phyloP scores from a whole-genome alignment of 306 rosid genomes.

The Myrica gale region DNA sequence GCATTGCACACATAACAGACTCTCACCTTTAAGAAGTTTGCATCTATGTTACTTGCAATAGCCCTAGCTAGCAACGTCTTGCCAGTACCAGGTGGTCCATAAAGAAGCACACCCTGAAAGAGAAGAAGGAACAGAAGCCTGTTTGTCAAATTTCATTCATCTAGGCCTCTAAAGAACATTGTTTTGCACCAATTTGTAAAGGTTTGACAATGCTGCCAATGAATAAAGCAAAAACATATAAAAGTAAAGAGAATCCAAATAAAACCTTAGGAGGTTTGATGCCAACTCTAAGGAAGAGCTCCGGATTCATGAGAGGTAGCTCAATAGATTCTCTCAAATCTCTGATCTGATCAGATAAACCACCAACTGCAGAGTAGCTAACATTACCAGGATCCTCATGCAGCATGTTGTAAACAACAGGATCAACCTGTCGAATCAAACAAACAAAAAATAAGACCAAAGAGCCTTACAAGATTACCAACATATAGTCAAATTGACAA shows the following conservation, averaged over 20 bases:
- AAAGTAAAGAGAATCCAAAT: slow-evolving; percentile 5
- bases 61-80: slow-evolving; percentile 95
- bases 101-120: slow-evolving; percentile 89
- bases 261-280: slow-evolving; percentile 94
- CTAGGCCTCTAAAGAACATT: background rate
- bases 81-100: slow-evolving; percentile 98
- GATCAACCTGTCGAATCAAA: slow-evolving; percentile 70
- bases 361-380: slow-evolving; percentile 99
- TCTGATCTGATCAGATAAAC: slow-evolving; percentile 94
- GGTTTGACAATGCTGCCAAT: background rate
- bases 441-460: slow-evolving; percentile 17
- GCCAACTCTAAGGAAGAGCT: slow-evolving; percentile 91
- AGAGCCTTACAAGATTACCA: slow-evolving; percentile 10
- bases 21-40: slow-evolving; percentile 85
- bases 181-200: background rate
- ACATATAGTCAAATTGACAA: background rate
- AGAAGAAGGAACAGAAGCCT: slow-evolving; percentile 11
- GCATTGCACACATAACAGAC: background rate
- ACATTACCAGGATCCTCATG: slow-evolving; percentile 98
- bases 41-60: slow-evolving; percentile 94
- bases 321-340: slow-evolving; percentile 94
- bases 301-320: slow-evolving; percentile 95
- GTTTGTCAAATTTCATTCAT: slow-evolving; percentile 18
- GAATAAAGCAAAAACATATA: background rate
- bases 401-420: slow-evolving; percentile 90